Percentiles rank a stretch among this genome's conserved stretches.
phyloP scores from a whole-genome alignment of 805 yeast genomes.

The Sungouiozyma intestinalis region DNA sequence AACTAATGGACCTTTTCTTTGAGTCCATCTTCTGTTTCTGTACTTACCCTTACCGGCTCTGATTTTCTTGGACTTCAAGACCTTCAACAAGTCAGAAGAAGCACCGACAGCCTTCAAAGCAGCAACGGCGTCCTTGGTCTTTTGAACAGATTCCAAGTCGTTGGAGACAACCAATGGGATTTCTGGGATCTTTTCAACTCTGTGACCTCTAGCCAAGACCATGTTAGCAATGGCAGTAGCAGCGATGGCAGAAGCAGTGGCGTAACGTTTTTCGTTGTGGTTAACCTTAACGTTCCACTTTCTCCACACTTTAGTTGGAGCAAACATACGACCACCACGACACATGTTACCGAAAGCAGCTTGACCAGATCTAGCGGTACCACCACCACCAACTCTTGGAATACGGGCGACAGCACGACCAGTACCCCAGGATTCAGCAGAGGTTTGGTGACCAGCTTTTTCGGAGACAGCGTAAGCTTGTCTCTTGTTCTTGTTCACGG shows the following conservation, averaged over 20 bases:
- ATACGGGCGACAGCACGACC: conserved; percentile 99
- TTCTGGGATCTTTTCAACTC: conserved; percentile 95
- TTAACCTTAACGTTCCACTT: conserved; percentile 99
- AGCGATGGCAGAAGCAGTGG: conserved; percentile 99
- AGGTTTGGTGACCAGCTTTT: conserved; percentile 99
- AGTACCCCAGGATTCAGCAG: conserved; percentile 99
- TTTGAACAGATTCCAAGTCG: conserved; percentile 84
- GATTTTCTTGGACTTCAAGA: conserved; percentile 94
- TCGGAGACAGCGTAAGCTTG: conserved; percentile 99
- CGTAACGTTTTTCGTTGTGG: conserved; percentile 99
- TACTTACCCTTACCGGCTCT: conserved; percentile 99
- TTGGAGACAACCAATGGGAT: conserved; percentile 94
- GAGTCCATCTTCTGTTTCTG: conserved; percentile 99
- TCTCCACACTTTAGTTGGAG: conserved; percentile 99
- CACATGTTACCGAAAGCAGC: conserved; percentile 99
- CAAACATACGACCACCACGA: conserved; percentile 99
- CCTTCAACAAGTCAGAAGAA: conserved; percentile 95
- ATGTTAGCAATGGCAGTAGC: conserved; percentile 97
- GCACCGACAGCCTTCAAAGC: conserved; percentile 98
- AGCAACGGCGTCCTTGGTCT: conserved; percentile 99
- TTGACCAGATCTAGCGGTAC: conserved; percentile 99
- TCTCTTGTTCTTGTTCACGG: conserved; percentile 99
- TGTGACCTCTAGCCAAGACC: conserved; percentile 99
- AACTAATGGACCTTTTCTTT: conserved; percentile 99
- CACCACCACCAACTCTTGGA: conserved; percentile 99